Evolutionary conservation across 2,329 filamentous ascomycete genomes (phyloP), one percentile per base, ranked within the genome.

Genomic region (Cucurbitaria berberidis): DNA sequence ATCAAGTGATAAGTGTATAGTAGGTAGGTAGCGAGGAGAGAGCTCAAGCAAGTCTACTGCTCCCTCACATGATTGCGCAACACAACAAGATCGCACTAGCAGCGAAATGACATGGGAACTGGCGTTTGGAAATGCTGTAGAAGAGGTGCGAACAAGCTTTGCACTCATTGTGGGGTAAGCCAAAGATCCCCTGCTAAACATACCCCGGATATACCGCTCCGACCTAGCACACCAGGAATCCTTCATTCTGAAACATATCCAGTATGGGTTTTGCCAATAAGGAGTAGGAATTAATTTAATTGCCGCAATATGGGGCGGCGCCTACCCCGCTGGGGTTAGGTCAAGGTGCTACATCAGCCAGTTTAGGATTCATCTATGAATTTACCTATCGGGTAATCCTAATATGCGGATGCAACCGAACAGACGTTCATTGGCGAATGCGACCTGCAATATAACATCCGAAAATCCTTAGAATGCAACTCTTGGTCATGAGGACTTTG

Each of bases 301-400:
- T 47, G 42, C 30, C 22, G 45, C 45, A 41, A 48, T 53, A 16
- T 48, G 39, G 35, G 29, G 21, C 30, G 21, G 16, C 38, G 36
- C 36, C 27, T 36, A 41, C 30, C 30, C 30, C 30, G 30, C 30
- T 34, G 10, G 15, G 30, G 30, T 34, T 34, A 34, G 15, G 30
- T n/a, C 24, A 15, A 7, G n/a, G 13, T 45, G 16, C 29, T 45
- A 49, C 53, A 44, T 48, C 42, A 45, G 49, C 35, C 54, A 53
- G 26, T 53, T 36, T 54, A 39, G 44, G 26, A 30, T 51, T 50
- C 47, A 57, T 53, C 41, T 53, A 57, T 45, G 35, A 3, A 40
- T 22, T 44, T 32, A 30, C 43, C 11, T 8, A 47, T 53, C 13
- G 19, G 53, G 42, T 11, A 42, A 45, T 22, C 22, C 11, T 39